Evolutionary conservation across 331 rosid species (phyloP).

Genomic region (Malus hybrid): DNA sequence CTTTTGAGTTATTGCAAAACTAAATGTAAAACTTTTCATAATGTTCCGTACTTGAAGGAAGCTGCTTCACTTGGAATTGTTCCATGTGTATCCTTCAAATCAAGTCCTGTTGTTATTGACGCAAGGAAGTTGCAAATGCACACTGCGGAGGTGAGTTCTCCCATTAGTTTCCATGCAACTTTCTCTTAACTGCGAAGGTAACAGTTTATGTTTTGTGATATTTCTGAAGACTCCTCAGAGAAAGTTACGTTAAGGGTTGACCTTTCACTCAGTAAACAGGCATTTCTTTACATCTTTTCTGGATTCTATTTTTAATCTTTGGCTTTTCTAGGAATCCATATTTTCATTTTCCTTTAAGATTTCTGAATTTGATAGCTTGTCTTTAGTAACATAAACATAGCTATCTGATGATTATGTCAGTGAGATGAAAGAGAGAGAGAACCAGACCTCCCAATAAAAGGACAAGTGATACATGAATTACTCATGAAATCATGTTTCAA

Average conservation of each 20-base stretch:
- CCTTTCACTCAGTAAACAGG: not conserved
- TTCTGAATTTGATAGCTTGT: not conserved
- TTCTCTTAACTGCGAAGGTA: not conserved
- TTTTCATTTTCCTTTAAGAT: not conserved
- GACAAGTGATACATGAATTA: not conserved
- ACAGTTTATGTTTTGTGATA: conserved; percentile 13
- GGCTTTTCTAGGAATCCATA: not conserved
- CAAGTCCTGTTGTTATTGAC: conserved; percentile 61
- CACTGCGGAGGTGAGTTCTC: conserved; percentile 73
- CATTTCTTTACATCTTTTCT: not conserved
- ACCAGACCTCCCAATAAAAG: too few relatives aligned
- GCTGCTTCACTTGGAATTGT: conserved; percentile 87
- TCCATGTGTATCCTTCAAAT: conserved; percentile 69
- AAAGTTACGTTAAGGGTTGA: not conserved
- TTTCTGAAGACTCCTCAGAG: not conserved
- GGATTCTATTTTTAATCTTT: not conserved
- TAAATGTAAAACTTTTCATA: conserved; percentile 17
- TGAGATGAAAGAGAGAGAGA: too few relatives aligned
- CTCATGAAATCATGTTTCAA: conserved; percentile 22
- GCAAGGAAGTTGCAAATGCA: conserved; percentile 51
- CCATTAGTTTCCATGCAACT: not conserved
- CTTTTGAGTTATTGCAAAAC: conserved; percentile 4
- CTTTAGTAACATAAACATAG: not conserved
- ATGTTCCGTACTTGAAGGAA: conserved; percentile 50
- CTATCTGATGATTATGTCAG: too few relatives aligned